A percentile compares a stretch with the other conserved stretches of the same genome.
These are phyloP conservation scores for Lachancea sp. DNA, from an alignment of 805 yeast genomes.

Conservation along the genomic window DNA sequence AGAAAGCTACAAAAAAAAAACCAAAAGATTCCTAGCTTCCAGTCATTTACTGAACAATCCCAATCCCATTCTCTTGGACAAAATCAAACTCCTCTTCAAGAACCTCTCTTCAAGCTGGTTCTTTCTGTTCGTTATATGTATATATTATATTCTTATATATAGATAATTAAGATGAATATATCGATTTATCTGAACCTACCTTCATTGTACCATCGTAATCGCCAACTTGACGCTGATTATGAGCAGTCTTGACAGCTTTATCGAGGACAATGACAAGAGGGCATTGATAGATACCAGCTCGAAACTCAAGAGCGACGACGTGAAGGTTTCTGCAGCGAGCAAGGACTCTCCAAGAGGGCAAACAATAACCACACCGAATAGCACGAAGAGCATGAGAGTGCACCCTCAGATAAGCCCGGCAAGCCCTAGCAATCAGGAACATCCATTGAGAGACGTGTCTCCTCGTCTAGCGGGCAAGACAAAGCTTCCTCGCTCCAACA, in stretches of 20 bases:
- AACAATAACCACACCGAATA: background rate
- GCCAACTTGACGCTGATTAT: conserved; percentile 6
- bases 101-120: too few species aligned
- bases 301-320: conserved; percentile 13
- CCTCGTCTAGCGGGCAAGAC: background rate
- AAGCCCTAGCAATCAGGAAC: conserved; percentile 15
- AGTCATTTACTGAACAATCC: too few species aligned
- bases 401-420: conserved; percentile 20
- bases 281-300: conserved; percentile 35
- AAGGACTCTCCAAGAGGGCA: background rate
- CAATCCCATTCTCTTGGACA: too few species aligned
- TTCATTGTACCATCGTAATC: background rate
- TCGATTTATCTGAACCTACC: background rate
- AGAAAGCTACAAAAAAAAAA: too few species aligned
- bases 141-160: background rate
- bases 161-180: background rate
- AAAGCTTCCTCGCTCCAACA: conserved; percentile 6
- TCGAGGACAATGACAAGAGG: conserved; percentile 31
- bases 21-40: too few species aligned
- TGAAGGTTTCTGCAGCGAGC: background rate
- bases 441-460: conserved; percentile 7
- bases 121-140: too few species aligned
- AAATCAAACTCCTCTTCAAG: too few species aligned
- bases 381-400: background rate
- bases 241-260: conserved; percentile 35